Percentiles rank a stretch among this genome's conserved stretches.
Evolutionary conservation across 345 rosid genomes (phyloP).

Genomic region (Garcia nutans): DNA sequence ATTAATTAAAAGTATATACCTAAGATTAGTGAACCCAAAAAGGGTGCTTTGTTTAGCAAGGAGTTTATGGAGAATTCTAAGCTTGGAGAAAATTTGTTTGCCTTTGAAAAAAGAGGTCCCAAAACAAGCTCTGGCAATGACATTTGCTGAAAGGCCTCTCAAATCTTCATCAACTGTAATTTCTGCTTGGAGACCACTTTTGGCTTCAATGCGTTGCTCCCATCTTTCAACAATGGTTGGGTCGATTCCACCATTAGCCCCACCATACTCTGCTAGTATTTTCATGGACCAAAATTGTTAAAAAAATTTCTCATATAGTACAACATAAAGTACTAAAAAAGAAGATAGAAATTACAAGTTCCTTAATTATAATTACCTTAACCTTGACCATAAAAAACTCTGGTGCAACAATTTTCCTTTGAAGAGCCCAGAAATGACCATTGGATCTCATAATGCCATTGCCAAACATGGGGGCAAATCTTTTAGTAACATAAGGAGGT

Average conservation of each 20-base stretch:
- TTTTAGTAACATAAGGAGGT: conserved; percentile 59
- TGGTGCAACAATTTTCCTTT: conserved; percentile 25
- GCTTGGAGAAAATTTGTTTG: conserved; percentile 22
- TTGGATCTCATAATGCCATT: conserved; percentile 62
- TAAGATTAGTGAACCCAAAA: conserved; percentile 7
- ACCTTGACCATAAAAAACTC: conserved; percentile 29
- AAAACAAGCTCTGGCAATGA: conserved; percentile 26
- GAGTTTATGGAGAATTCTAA: conserved; percentile 16
- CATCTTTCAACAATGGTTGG: conserved; percentile 14
- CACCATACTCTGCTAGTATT: conserved; percentile 21
- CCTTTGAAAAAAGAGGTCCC: conserved; percentile 23
- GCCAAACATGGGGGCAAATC: conserved; percentile 62
- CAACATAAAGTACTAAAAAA: too few species aligned
- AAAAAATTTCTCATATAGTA: not conserved
- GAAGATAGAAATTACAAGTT: too few species aligned
- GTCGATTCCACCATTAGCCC: conserved; percentile 24
- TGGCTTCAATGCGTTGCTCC: conserved; percentile 11
- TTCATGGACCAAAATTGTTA: not conserved
- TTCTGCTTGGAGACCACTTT: conserved; percentile 18
- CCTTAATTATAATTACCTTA: conserved; percentile 15
- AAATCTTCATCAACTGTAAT: conserved; percentile 21
- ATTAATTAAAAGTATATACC: not conserved
- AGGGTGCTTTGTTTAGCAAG: conserved; percentile 12
- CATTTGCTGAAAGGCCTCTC: conserved; percentile 21
- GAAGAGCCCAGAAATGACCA: conserved; percentile 22